A percentile compares a stretch with the other conserved stretches of the same genome.
phyloP scores from a whole-genome alignment of 495 filamentous ascomycete genomes.

The Terfezia claveryi region DNA sequence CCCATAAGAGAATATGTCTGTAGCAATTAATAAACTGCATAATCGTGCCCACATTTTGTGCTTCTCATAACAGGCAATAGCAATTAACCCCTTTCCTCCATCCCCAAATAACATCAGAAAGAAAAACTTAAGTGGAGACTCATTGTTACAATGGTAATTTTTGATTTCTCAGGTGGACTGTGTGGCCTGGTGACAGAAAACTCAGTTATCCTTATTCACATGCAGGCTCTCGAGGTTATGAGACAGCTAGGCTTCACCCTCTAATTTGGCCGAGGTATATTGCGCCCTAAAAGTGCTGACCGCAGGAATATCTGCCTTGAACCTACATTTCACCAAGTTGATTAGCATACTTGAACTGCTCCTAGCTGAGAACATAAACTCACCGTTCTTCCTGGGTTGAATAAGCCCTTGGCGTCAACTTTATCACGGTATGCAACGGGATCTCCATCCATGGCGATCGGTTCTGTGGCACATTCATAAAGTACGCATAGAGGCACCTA shows the following conservation, averaged over 20 bases:
- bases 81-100: neutral
- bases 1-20: neutral
- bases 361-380: neutral
- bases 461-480: constrained; percentile 88
- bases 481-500: constrained; percentile 93
- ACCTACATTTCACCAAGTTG: constrained; percentile 15
- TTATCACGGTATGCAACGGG: constrained; percentile 85
- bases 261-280: constrained; percentile 56
- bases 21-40: neutral
- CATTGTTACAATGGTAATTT: neutral
- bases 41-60: neutral
- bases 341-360: constrained; percentile 2
- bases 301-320: constrained; percentile 74
- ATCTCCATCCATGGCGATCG: constrained; percentile 93
- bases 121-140: neutral
- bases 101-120: neutral
- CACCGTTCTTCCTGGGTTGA: constrained; percentile 59
- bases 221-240: neutral
- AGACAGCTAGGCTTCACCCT: constrained; percentile 6
- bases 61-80: neutral
- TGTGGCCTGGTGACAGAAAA: neutral
- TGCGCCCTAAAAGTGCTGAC: constrained; percentile 89
- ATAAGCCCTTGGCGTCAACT: constrained; percentile 87
- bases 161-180: neutral
- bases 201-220: neutral